Evolutionary conservation across 1,139 yeast species (phyloP), one percentile per base, ranked within the genome.

Genomic region (Yamadazyma dushanensis): DNA sequence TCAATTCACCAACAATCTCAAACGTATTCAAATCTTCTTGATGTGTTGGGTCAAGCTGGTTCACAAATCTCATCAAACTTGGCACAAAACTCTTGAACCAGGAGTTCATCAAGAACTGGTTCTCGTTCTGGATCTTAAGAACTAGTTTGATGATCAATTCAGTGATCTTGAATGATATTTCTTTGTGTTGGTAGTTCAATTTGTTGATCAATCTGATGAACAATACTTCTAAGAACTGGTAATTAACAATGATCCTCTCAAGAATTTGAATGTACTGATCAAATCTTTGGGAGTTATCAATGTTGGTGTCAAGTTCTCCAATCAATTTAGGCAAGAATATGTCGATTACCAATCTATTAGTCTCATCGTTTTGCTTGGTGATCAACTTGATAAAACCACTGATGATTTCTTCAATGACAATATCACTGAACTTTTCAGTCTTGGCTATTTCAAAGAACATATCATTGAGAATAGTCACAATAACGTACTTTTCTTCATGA

Each of bases 391-490:
- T 68, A 37, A 88, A 57, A 0, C 88, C 79, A 11, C 62, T 66
- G 23, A 84, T 55, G 18, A 68, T 57, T 37, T 64, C 69, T 3
- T 45, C 49, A 10, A 66, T 45, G 2, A 70, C 59, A 15, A 57
- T 35, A 40, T 69, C 73, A 9, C 40, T 66, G 34, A 66, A 63
- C 17, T 64, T 68, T 29, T 63, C 66, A 21, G 61, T 65, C 6
- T 64, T 59, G n/a, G 83, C 53, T 7, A 49, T 40, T 6, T 44
- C 44, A 5, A 49, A 39, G 8, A 85, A 62, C 16, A 80, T 73
- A 29, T 81, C 88, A 22, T 80, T 78, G 28, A 89, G 65, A 48
- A 83, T 80, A 41, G 80, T 87, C 21, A 84, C 75, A 7, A 87
- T 63, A 37, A 85, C 59, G 16, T 78, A 73, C 22, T 76, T 56